Evolutionary conservation across 2,329 filamentous ascomycete species (phyloP).

Genomic region (Fusarium avenaceum): DNA sequence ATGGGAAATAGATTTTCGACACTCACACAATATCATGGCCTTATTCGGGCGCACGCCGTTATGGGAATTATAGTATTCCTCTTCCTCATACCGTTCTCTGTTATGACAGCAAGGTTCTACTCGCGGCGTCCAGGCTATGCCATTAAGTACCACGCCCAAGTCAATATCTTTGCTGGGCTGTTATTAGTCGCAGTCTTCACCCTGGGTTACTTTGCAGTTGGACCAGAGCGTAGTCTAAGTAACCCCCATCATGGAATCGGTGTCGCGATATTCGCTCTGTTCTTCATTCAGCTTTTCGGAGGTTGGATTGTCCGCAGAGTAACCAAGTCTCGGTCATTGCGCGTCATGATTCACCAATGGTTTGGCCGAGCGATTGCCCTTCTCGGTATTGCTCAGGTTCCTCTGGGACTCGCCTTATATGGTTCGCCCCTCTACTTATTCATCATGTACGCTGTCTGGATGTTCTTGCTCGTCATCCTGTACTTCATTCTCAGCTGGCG

Average conservation of each 20-base stretch:
- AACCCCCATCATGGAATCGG: conserved; percentile 91
- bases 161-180: conserved; percentile 77
- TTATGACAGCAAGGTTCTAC: conserved; percentile 81
- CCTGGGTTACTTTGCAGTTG: conserved; percentile 83
- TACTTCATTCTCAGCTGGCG: conserved; percentile 87
- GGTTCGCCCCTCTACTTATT: conserved; percentile 89
- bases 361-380: conserved; percentile 82
- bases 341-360: conserved; percentile 86
- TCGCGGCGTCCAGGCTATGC: conserved; percentile 71
- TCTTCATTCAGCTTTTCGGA: conserved; percentile 78
- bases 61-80: conserved; percentile 81
- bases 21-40: conserved; percentile 75
- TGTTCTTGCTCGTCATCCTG: conserved; percentile 76
- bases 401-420: conserved; percentile 90
- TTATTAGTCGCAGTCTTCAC: conserved; percentile 79
- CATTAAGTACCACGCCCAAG: conserved; percentile 78
- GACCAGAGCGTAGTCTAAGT: conserved; percentile 76
- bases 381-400: conserved; percentile 87
- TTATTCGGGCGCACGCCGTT: conserved; percentile 79
- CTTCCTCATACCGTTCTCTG: conserved; percentile 78
- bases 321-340: conserved; percentile 62
- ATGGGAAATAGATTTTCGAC: conserved; percentile 85
- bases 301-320: conserved; percentile 73
- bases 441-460: conserved; percentile 86
- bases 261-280: conserved; percentile 79